phyloP scores from a whole-genome alignment of 768 basidiomycete species.

The Tricholoma terreum region DNA sequence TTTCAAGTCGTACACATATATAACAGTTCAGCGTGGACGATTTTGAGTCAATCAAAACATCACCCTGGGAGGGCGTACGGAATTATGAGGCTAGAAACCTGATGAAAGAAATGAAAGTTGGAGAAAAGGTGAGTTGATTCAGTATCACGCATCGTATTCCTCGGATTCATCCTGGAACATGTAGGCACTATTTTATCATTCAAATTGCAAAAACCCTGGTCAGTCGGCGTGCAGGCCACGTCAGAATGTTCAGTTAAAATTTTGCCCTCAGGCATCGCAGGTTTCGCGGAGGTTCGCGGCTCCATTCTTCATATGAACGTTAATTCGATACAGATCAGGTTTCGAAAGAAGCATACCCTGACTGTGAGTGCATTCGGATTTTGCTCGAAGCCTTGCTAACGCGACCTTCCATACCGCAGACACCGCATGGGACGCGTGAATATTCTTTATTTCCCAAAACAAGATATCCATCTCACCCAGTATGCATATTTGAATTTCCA shows the following conservation, averaged over 20 bases:
- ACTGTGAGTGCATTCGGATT: constrained; percentile 52
- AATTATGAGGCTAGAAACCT: constrained; percentile 81
- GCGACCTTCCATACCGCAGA: constrained; percentile 40
- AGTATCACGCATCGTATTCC: neutral
- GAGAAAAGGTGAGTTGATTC: constrained; percentile 57
- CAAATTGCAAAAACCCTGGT: constrained; percentile 84
- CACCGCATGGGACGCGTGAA: constrained; percentile 87
- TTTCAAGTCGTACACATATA: neutral
- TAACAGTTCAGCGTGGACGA: constrained; percentile 82
- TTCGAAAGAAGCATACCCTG: constrained; percentile 83
- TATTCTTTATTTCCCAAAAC: constrained; percentile 8
- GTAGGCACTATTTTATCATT: constrained; percentile 84
- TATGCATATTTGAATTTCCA: constrained; percentile 13
- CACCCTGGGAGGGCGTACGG: constrained; percentile 86
- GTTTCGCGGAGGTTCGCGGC: constrained; percentile 66
- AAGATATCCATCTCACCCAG: constrained; percentile 3
- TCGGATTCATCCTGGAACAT: neutral
- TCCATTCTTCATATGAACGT: neutral
- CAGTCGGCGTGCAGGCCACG: constrained; percentile 9
- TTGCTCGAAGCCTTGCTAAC: neutral
- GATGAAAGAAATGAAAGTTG: constrained; percentile 77
- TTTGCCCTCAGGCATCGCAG: constrained; percentile 61
- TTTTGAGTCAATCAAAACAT: constrained; percentile 66
- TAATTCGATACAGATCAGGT: constrained; percentile 45
- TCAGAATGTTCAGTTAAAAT: neutral